Evolutionary conservation across 768 basidiomycete genomes (phyloP).

Genomic region (Tricholoma bakamatsutake): DNA sequence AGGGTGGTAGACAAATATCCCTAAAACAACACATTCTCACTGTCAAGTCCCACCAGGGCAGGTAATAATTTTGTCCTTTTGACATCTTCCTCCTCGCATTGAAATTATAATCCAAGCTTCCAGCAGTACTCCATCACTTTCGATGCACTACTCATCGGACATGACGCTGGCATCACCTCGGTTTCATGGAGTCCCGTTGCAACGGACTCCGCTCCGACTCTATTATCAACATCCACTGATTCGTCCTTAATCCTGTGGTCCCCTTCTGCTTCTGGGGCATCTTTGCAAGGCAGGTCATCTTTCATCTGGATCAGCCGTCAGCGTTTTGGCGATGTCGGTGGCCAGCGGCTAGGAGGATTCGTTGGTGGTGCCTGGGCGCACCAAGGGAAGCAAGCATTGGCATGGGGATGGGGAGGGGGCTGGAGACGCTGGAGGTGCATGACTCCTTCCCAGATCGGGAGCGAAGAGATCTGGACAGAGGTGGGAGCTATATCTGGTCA

Average conservation of each 20-base stretch:
- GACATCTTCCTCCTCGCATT: neutral
- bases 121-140: conserved; percentile 76
- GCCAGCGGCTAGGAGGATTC: conserved; percentile 86
- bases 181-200: conserved; percentile 68
- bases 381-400: conserved; percentile 58
- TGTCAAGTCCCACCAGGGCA: conserved; percentile 42
- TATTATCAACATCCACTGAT: conserved; percentile 93
- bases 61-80: conserved; percentile 24
- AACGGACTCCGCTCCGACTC: conserved; percentile 32
- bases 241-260: conserved; percentile 96
- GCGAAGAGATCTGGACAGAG: conserved; percentile 62
- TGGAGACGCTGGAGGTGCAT: conserved; percentile 80
- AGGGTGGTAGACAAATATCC: conserved; percentile 82
- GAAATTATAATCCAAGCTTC: conserved; percentile 16
- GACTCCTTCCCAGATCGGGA: conserved; percentile 11
- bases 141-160: conserved; percentile 93
- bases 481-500: conserved; percentile 83
- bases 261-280: conserved; percentile 47
- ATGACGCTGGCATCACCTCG: conserved; percentile 89
- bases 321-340: conserved; percentile 94
- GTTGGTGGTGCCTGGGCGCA: conserved; percentile 82
- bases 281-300: conserved; percentile 33
- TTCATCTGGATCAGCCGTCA: conserved; percentile 88
- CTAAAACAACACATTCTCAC: conserved; percentile 79
- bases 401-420: conserved; percentile 93